phyloP scores from a whole-genome alignment of 2,329 filamentous ascomycete genomes.

The Epicoccum nigrum region DNA sequence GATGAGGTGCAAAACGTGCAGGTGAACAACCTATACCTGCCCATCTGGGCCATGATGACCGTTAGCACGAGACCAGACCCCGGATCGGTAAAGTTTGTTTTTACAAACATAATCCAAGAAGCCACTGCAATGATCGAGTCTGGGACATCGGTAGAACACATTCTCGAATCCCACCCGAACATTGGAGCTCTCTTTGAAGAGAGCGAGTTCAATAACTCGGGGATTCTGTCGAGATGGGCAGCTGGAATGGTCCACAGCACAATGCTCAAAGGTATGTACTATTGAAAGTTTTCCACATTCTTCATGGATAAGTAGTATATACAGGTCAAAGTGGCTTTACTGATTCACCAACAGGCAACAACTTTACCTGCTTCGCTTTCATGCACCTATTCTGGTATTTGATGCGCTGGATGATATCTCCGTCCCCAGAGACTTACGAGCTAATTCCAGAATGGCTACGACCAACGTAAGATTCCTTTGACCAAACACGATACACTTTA shows the following conservation, averaged over 20 bases:
- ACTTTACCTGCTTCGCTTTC: conserved; percentile 32
- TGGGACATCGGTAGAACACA: conserved; percentile 15
- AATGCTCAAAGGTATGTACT: conserved; percentile 24
- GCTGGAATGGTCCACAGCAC: conserved; percentile 30
- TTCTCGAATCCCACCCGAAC: conserved; percentile 31
- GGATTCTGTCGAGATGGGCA: conserved; percentile 30
- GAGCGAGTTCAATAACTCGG: conserved; percentile 22
- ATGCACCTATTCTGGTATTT: conserved; percentile 35
- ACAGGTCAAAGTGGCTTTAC: too few species aligned
- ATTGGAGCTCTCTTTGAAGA: conserved; percentile 32
- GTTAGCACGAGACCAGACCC: conserved; percentile 29
- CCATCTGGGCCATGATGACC: conserved; percentile 35
- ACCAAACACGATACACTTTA: neutral
- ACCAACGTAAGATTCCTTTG: conserved; percentile 23
- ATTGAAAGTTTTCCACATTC: neutral
- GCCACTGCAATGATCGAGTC: conserved; percentile 19
- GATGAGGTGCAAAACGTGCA: conserved; percentile 18
- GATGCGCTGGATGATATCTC: conserved; percentile 35
- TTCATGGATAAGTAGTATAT: neutral
- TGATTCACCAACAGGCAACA: conserved; percentile 19
- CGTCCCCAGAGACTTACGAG: conserved; percentile 31
- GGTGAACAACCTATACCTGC: conserved; percentile 25
- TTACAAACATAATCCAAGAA: conserved; percentile 21
- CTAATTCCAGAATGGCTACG: conserved; percentile 33
- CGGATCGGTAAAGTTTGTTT: conserved; percentile 21